A percentile compares a stretch with the other conserved stretches of the same genome.
Conservation (phyloP, 805 yeast genomes). For the Wickerhamomyces silvicola region DNA sequence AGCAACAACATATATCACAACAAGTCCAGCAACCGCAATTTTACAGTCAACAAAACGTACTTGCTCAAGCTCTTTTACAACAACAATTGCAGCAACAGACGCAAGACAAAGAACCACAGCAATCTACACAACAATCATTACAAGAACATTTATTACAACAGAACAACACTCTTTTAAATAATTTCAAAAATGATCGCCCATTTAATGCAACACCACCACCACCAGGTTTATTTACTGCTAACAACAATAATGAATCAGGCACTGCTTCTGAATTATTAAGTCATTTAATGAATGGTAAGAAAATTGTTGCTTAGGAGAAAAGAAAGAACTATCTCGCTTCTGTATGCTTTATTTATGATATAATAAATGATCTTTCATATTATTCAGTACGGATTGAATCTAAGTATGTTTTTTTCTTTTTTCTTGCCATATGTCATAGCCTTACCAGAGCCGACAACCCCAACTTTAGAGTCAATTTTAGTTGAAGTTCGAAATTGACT, state of each 20-base stretch:
- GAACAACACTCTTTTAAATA: slow-evolving; percentile 8
- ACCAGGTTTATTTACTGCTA: slow-evolving; percentile 51
- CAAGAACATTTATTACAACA: slow-evolving; percentile 23
- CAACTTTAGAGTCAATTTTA: slow-evolving; percentile 10
- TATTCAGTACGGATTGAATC: slow-evolving; percentile 14
- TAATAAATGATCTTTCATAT: neutral
- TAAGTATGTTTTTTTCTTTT: slow-evolving; percentile 4
- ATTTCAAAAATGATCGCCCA: slow-evolving; percentile 24
- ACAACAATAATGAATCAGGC: slow-evolving; percentile 26
- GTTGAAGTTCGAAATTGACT: slow-evolving; percentile 9
- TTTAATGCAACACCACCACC: slow-evolving; percentile 60
- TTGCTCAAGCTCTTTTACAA: slow-evolving; percentile 23
- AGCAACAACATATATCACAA: slow-evolving; percentile 26
- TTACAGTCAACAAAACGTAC: slow-evolving; percentile 18
- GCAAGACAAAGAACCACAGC: slow-evolving; percentile 17
- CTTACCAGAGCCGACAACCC: slow-evolving; percentile 8
- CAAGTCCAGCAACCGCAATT: slow-evolving; percentile 20
- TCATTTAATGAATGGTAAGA: slow-evolving; percentile 80
- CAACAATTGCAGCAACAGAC: slow-evolving; percentile 30
- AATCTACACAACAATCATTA: slow-evolving; percentile 21
- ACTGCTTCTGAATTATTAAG: slow-evolving; percentile 76
- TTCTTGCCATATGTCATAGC: slow-evolving; percentile 8
- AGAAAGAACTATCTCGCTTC: neutral
- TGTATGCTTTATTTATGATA: neutral
- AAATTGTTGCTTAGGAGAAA: slow-evolving; percentile 25